These are phyloP conservation scores for Schwanniomyces occidentalis DNA, from an alignment of 805 yeast species.

Conservation along the genomic window DNA sequence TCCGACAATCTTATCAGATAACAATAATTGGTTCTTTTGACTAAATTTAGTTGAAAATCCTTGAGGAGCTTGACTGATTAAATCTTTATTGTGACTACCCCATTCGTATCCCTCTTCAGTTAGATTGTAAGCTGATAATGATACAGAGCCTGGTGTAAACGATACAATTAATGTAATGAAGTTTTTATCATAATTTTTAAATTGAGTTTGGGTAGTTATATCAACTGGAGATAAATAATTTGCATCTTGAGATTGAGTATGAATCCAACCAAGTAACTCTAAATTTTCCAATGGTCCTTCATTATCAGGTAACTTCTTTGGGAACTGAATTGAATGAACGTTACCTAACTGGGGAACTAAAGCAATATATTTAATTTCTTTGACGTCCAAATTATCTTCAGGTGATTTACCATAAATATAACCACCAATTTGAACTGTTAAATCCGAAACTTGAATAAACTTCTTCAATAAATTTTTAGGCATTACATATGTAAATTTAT, in stretches of 20 bases:
- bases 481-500: slow-evolving; percentile 66
- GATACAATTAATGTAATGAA: slow-evolving; percentile 64
- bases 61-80: slow-evolving; percentile 54
- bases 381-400: slow-evolving; percentile 69
- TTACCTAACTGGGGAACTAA: slow-evolving; percentile 89
- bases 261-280: slow-evolving; percentile 93
- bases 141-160: slow-evolving; percentile 81
- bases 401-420: slow-evolving; percentile 81
- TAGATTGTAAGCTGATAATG: slow-evolving; percentile 65
- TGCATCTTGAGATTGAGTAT: slow-evolving; percentile 72
- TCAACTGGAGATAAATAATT: slow-evolving; percentile 69
- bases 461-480: slow-evolving; percentile 80
- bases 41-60: slow-evolving; percentile 68
- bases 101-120: slow-evolving; percentile 70
- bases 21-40: slow-evolving; percentile 61
- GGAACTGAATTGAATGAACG: slow-evolving; percentile 61
- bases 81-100: slow-evolving; percentile 68
- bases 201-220: slow-evolving; percentile 56
- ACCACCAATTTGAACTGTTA: slow-evolving; percentile 80
- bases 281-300: slow-evolving; percentile 41
- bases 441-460: slow-evolving; percentile 78
- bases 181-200: slow-evolving; percentile 39
- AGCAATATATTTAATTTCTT: slow-evolving; percentile 74
- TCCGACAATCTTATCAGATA: slow-evolving; percentile 78
- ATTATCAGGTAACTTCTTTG: slow-evolving; percentile 45